A percentile compares a stretch with the other conserved stretches of the same genome.
Evolutionary conservation across 331 rosid genomes (phyloP).

Genomic region (Stylosanthes scabra): DNA sequence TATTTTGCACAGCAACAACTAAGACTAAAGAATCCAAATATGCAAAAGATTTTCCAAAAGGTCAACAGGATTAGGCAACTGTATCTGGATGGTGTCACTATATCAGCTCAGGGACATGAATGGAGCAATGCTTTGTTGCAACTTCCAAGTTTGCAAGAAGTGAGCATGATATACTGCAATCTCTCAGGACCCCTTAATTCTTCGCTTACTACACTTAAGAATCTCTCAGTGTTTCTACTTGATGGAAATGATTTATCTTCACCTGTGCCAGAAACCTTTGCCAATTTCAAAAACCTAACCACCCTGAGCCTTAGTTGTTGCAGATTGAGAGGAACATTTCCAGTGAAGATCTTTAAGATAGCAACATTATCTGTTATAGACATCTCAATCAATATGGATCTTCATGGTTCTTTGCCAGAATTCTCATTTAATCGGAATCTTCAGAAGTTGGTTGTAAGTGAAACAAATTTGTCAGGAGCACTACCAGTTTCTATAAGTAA

Average conservation of each 20-base stretch:
- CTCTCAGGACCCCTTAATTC: conserved; percentile 41
- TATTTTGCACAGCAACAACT: background rate
- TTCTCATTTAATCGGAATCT: conserved; percentile 16
- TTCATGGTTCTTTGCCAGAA: conserved; percentile 23
- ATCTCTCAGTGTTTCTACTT: conserved; percentile 39
- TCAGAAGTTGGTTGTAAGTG: background rate
- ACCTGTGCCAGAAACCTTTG: conserved; percentile 41
- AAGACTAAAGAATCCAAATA: conserved; percentile 17
- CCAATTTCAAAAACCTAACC: conserved; percentile 40
- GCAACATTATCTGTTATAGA: conserved; percentile 13
- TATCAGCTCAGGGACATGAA: conserved; percentile 34
- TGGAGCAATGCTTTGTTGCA: conserved; percentile 45
- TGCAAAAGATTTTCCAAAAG: conserved; percentile 34
- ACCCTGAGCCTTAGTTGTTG: background rate
- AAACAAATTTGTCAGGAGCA: conserved; percentile 38
- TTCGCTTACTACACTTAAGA: conserved; percentile 13
- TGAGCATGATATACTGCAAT: conserved; percentile 46
- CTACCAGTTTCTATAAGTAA: conserved; percentile 14
- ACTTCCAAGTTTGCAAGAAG: conserved; percentile 33
- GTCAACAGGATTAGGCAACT: conserved; percentile 31
- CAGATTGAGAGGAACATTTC: conserved; percentile 43
- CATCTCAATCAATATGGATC: background rate
- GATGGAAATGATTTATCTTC: conserved; percentile 6
- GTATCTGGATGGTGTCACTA: conserved; percentile 39
- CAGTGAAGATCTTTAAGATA: conserved; percentile 41